Evolutionary conservation across 2,329 filamentous ascomycete genomes (phyloP).

Genomic region (Phymatotrichopsis omnivora): DNA sequence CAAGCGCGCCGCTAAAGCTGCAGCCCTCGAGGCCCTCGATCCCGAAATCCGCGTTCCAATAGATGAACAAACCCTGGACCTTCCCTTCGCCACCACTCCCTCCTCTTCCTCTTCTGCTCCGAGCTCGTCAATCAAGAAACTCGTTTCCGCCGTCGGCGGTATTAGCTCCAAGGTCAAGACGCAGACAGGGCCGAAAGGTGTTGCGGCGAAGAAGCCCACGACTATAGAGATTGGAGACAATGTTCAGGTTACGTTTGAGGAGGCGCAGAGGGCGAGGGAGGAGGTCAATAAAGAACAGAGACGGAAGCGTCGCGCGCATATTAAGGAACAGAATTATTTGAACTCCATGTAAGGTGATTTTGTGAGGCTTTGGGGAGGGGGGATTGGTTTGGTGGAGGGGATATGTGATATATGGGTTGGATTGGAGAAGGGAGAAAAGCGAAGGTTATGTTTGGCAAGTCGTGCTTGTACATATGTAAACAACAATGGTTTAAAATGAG

Average conservation of each 20-base stretch:
- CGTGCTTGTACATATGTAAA: too few relatives aligned
- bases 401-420: not conserved
- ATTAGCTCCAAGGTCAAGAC: conserved; percentile 28
- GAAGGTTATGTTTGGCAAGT: too few relatives aligned
- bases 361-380: not conserved
- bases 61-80: conserved; percentile 67
- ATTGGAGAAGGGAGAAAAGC: not conserved
- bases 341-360: conserved; percentile 15
- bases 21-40: conserved; percentile 45
- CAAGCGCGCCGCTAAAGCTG: conserved; percentile 57
- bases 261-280: conserved; percentile 44
- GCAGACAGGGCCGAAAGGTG: conserved; percentile 21
- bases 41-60: conserved; percentile 52
- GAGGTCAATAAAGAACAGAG: conserved; percentile 62
- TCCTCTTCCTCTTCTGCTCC: not conserved
- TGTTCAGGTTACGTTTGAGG: conserved; percentile 34
- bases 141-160: conserved; percentile 22
- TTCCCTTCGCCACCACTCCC: conserved; percentile 40
- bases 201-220: conserved; percentile 7
- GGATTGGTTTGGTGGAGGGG: not conserved
- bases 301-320: conserved; percentile 60
- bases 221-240: conserved; percentile 22
- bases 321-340: conserved; percentile 79
- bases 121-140: not conserved
- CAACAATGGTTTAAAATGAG: too few relatives aligned